Evolutionary conservation across 2,329 filamentous ascomycete species (phyloP), one percentile per base, ranked within the genome.

Genomic region (Cladophialophora immunda): DNA sequence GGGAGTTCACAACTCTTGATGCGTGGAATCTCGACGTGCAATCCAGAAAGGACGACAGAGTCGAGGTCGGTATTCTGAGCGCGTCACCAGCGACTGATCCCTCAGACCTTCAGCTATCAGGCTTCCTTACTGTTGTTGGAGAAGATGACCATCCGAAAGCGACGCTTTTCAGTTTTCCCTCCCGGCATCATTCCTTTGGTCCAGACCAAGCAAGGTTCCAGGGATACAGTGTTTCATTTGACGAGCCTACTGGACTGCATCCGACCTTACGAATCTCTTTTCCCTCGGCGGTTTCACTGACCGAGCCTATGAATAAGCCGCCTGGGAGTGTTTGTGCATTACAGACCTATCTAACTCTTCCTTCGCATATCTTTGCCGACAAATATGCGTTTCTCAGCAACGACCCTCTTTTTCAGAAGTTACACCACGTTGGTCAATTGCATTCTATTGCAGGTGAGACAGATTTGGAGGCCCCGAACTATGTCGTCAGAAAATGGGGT

Each of bases 391-490:
- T 97, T 67, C 80, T 78, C 19, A 82, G 80, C 9, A 75, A 75
- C 3, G 80, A 82, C 65, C 79, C 80, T 3, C 84, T 97, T 4
- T 95, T 96, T 79, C 85, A 97, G 32, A 79, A 87, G 3, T 94
- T 92, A 0, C 93, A 97, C 74, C 92, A 96, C 75, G 84, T 97
- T 22, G 83, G 85, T 2, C 82, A 86, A 1, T 81, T 96, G 47
- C 88, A 85, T 53, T 87, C 90, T 70, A 85, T 92, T 15, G 89
- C 88, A 29, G 86, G 91, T 13, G 92, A 92, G 22, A 91, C 94
- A 6, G 94, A 98, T 72, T 89, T 98, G 61, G 94, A 98, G 81
- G 93, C 93, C 0, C 94, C 94, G 1, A 90, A 90, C 73, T 98
- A 96, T 82, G 87, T 89, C 1, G 85, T 93, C 32, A 76, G 85